Percentiles rank a stretch among this genome's conserved stretches.
These are phyloP conservation scores for Pseudocercospora eumusae DNA, from an alignment of 2,329 filamentous ascomycete genomes.

Conservation along the genomic window DNA sequence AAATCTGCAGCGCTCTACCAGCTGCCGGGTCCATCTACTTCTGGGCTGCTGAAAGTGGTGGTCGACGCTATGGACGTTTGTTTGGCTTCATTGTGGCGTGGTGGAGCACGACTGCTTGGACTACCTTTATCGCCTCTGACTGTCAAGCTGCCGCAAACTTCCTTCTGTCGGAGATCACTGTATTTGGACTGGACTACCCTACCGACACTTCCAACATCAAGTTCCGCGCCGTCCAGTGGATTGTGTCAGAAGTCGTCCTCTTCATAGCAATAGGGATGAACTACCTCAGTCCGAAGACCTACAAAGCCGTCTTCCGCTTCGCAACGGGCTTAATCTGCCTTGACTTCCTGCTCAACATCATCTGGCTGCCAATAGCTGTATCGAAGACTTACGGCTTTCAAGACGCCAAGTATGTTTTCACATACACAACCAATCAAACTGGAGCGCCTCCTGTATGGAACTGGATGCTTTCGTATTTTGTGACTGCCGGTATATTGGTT, in stretches of 20 bases:
- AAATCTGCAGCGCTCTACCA: constrained; percentile 61
- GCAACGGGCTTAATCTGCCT: constrained; percentile 56
- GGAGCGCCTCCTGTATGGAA: constrained; percentile 59
- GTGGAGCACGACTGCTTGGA: constrained; percentile 66
- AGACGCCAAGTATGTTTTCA: constrained; percentile 60
- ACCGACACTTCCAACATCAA: constrained; percentile 56
- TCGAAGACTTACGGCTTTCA: constrained; percentile 60
- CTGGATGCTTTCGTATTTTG: constrained; percentile 63
- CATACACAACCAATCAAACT: constrained; percentile 59
- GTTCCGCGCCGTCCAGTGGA: constrained; percentile 64
- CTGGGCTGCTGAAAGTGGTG: constrained; percentile 63
- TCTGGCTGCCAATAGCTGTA: constrained; percentile 62
- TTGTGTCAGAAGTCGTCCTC: constrained; percentile 50
- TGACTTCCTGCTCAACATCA: constrained; percentile 61
- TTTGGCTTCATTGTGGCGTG: constrained; percentile 64
- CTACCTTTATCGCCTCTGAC: constrained; percentile 47
- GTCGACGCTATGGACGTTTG: constrained; percentile 56
- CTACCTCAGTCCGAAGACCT: constrained; percentile 44
- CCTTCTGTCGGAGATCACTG: constrained; percentile 54
- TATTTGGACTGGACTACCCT: constrained; percentile 59
- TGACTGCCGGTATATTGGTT: constrained; percentile 62
- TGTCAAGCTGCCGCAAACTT: constrained; percentile 45
- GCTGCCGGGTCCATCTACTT: constrained; percentile 62
- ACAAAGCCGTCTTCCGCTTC: constrained; percentile 55
- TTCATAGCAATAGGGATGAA: constrained; percentile 47